Base-by-base conservation (phyloP, 106 monocot genomes). In the Acorus gramineus region DNA sequence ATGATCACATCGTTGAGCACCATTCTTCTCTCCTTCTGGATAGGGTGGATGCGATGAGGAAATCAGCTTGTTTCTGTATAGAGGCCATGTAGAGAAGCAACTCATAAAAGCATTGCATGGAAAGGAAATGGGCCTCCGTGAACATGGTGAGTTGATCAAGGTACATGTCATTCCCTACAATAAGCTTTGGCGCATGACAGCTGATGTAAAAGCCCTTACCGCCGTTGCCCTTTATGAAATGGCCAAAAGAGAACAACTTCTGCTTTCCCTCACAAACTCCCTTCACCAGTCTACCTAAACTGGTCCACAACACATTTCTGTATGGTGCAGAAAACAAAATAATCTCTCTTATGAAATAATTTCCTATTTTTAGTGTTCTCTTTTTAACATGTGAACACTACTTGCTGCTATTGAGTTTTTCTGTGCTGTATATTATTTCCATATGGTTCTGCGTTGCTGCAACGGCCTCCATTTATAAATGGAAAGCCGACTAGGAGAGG, bases 41-140 rank as follows among this genome's bases (percentile, higher is more conserved):
- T 11, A 98, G 98, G 98, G 98, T 52, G 98, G 92, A 13, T 92
- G 81, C 70, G 98, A 98, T 71, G 98, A 98, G 62, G 98, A 98
- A 66, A 73, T 98, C 13, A 92, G 83, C 52, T 53, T 98, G 61
- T 85, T 92, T 53, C 81, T 98, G 1, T 89, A 92, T 55, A 81
- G 71, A 64, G 70, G 83, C 9, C 69, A 62, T 64, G 98, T 74
- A 3, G 77, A 81, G 6, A 70, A 81, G 69, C 69, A 86, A 52
- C 65, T 77, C 45, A 80, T 98, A 10, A 57, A 11, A 50, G 60
- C 70, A 55, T 77, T 98, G 61, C 83, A 74, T 13, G 98, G 98
- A 12, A 92, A 85, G 75, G 80, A 88, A 57, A 88, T 74, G 73
- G 98, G 98, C 4, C 81, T 98, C 52, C 74, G 81, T 0, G 88